phyloP scores from a whole-genome alignment of 148 eudicot species.

The Cornus controversa region DNA sequence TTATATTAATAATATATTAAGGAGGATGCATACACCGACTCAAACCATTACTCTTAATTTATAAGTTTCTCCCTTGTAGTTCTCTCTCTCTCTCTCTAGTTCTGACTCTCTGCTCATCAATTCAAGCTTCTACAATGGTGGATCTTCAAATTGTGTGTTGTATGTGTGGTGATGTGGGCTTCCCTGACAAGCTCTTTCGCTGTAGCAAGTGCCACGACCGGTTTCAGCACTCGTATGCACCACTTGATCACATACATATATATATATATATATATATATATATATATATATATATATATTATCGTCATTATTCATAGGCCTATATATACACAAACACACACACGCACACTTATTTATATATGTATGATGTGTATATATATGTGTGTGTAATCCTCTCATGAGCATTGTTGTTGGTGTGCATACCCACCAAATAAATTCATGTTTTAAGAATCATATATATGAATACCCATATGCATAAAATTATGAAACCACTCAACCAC shows the following conservation, averaged over 20 bases:
- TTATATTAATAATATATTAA: slow-evolving; percentile 6
- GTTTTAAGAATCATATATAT: neutral
- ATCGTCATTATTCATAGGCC: neutral
- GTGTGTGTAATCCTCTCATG: neutral
- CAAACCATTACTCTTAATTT: slow-evolving; percentile 23
- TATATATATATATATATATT: neutral
- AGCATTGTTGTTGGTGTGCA: neutral
- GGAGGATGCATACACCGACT: slow-evolving; percentile 17
- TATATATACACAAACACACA: neutral
- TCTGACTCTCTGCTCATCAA: neutral
- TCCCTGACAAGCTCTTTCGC: slow-evolving; percentile 68
- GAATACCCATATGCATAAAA: neutral
- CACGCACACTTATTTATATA: no score
- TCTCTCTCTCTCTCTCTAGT: slow-evolving; percentile 5
- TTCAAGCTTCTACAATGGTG: slow-evolving; percentile 30
- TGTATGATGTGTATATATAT: neutral
- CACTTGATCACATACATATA: neutral
- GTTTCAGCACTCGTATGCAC: slow-evolving; percentile 67
- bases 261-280: neutral
- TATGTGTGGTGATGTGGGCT: slow-evolving; percentile 70
- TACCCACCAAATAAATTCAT: slow-evolving; percentile 8
- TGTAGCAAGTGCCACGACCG: slow-evolving; percentile 56
- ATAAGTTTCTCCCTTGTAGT: slow-evolving; percentile 5
- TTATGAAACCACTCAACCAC: slow-evolving; percentile 1
- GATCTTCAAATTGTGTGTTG: slow-evolving; percentile 55